phyloP scores from a whole-genome alignment of 139 green algal genomes.

The Dunaliella primolecta region DNA sequence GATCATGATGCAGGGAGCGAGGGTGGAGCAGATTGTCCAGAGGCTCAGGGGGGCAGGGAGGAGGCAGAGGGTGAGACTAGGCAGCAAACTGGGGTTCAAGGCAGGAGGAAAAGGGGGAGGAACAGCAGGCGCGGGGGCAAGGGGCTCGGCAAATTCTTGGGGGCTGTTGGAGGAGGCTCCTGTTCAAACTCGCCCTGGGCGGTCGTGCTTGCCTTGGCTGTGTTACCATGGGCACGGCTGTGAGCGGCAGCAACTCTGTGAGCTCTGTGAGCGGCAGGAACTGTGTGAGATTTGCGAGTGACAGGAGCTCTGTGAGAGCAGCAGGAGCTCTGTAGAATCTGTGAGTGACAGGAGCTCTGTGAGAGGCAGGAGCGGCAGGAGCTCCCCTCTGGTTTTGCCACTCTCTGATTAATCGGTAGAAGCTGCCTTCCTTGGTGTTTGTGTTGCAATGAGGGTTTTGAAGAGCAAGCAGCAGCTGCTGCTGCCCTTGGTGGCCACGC shows the following conservation, averaged over 20 bases:
- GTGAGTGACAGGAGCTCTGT: not conserved
- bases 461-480: no score
- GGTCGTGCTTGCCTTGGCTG: not conserved
- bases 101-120: not conserved
- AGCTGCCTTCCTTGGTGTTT: no score
- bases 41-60: not conserved
- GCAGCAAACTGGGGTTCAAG: no score
- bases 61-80: not conserved
- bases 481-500: no score
- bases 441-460: no score
- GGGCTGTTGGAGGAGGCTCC: not conserved
- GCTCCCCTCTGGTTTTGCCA: not conserved
- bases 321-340: not conserved
- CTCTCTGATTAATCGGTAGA: no score
- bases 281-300: not conserved
- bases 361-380: not conserved
- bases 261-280: not conserved
- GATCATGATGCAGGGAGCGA: not conserved
- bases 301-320: not conserved
- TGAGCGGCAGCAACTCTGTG: not conserved
- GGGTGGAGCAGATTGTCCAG: not conserved
- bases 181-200: not conserved
- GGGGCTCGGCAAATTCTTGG: not conserved
- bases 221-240: not conserved
- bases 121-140: not conserved